Evolutionary conservation across 805 yeast species (phyloP).

Genomic region (Saccharomyces kudriavzevii): DNA sequence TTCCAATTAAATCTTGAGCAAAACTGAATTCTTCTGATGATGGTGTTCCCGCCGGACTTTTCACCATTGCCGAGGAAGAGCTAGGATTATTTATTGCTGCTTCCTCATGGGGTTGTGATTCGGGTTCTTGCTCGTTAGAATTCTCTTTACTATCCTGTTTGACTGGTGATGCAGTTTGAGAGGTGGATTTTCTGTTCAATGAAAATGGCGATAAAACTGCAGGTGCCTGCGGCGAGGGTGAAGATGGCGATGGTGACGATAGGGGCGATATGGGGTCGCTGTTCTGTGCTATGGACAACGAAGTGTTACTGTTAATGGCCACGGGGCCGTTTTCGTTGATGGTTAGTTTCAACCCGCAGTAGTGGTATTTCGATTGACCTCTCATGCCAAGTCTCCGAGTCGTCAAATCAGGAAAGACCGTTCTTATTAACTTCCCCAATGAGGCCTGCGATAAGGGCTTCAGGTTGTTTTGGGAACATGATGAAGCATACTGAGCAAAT

Average conservation of each 20-base stretch:
- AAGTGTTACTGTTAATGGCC: neutral
- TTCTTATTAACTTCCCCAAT: slow-evolving; percentile 64
- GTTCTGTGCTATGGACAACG: neutral
- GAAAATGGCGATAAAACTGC: neutral
- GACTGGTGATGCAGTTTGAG: neutral
- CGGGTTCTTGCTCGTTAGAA: neutral
- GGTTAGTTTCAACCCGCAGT: slow-evolving; percentile 59
- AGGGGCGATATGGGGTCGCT: neutral
- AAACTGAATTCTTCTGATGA: slow-evolving; percentile 7
- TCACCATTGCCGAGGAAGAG: neutral
- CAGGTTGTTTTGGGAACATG: slow-evolving; percentile 47
- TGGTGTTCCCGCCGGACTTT: neutral
- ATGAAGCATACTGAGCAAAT: slow-evolving; percentile 56
- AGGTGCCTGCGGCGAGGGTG: neutral
- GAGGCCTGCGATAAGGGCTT: slow-evolving; percentile 67
- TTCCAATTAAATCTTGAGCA: slow-evolving; percentile 15
- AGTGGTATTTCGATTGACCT: slow-evolving; percentile 78
- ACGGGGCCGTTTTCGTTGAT: neutral
- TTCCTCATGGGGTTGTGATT: neutral
- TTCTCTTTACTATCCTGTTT: neutral
- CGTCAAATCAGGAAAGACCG: slow-evolving; percentile 56
- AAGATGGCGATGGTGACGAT: neutral
- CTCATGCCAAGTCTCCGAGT: slow-evolving; percentile 77
- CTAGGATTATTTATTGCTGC: neutral
- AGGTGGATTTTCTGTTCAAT: neutral